Evolutionary conservation across 345 rosid genomes (phyloP).

Genomic region (Microcos paniculata): DNA sequence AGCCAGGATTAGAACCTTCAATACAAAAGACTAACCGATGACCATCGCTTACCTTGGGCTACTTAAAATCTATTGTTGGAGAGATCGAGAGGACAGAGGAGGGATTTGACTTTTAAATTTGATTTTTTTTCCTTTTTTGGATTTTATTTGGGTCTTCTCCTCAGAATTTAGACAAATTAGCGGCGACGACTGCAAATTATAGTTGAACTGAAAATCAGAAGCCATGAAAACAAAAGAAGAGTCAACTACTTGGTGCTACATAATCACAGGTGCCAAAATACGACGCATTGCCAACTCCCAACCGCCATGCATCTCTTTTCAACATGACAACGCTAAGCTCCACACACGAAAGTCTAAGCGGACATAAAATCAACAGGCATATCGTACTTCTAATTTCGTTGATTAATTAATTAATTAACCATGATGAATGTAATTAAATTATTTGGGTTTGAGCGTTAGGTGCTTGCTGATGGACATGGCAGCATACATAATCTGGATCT

Average conservation of each 20-base stretch:
- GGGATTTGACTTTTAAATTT: too few relatives aligned
- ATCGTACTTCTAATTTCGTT: not conserved
- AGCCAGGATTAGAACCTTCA: too few relatives aligned
- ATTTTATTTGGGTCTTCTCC: not conserved
- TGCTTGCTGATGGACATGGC: constrained; percentile 16
- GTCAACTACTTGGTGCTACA: not conserved
- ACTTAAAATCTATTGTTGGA: too few relatives aligned
- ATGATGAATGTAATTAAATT: not conserved
- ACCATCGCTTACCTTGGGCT: too few relatives aligned
- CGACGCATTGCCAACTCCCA: not conserved
- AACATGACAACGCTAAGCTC: not conserved
- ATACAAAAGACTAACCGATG: too few relatives aligned
- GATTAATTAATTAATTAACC: not conserved
- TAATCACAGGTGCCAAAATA: not conserved
- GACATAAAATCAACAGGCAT: constrained; percentile 17
- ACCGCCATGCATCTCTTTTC: not conserved
- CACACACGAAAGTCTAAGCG: not conserved
- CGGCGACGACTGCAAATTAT: not conserved
- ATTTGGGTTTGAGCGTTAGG: constrained; percentile 3
- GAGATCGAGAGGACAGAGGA: too few relatives aligned
- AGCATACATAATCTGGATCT: constrained; percentile 3
- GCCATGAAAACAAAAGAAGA: not conserved
- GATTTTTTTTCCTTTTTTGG: too few relatives aligned
- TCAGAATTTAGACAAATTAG: too few relatives aligned
- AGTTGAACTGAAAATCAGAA: not conserved